Conservation (phyloP, 768 basidiomycete genomes). For the Suillus bovinus region DNA sequence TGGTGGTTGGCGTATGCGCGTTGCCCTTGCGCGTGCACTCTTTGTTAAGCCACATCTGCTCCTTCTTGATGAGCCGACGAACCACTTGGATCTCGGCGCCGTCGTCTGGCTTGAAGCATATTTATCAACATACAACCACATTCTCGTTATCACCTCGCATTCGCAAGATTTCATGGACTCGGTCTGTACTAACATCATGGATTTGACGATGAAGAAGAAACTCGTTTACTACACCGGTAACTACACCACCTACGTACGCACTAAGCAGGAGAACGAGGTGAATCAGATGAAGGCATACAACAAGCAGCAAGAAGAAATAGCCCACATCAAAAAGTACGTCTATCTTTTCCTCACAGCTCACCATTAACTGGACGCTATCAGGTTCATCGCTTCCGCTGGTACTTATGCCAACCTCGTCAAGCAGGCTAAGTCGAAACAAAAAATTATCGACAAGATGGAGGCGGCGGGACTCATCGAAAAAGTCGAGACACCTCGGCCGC, state of each 20-base stretch:
- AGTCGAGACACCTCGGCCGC: conserved; percentile 68
- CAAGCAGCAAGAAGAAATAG: conserved; percentile 98
- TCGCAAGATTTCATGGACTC: conserved; percentile 99
- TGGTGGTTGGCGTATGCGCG: conserved; percentile 99
- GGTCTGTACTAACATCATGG: conserved; percentile 98
- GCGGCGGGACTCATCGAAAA: conserved; percentile 96
- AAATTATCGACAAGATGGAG: conserved; percentile 99
- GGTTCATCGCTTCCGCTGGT: conserved; percentile 99
- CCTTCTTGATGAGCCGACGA: conserved; percentile 90
- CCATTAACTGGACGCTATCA: conserved; percentile 25
- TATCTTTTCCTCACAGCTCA: not conserved
- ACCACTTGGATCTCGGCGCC: conserved; percentile 94
- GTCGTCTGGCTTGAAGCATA: conserved; percentile 99
- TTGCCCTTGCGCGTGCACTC: conserved; percentile 92
- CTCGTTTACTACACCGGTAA: conserved; percentile 95
- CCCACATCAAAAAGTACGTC: conserved; percentile 93
- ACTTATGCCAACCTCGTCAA: conserved; percentile 99
- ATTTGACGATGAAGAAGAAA: conserved; percentile 89
- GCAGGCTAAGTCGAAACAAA: conserved; percentile 99
- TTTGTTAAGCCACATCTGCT: conserved; percentile 97
- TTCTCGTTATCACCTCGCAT: conserved; percentile 95
- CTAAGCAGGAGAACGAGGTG: conserved; percentile 95
- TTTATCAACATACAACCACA: conserved; percentile 97
- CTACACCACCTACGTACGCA: conserved; percentile 96
- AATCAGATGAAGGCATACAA: conserved; percentile 99